Evolutionary conservation across 176 grass and related monocot genomes (phyloP).

Genomic region (Ananas comosus): DNA sequence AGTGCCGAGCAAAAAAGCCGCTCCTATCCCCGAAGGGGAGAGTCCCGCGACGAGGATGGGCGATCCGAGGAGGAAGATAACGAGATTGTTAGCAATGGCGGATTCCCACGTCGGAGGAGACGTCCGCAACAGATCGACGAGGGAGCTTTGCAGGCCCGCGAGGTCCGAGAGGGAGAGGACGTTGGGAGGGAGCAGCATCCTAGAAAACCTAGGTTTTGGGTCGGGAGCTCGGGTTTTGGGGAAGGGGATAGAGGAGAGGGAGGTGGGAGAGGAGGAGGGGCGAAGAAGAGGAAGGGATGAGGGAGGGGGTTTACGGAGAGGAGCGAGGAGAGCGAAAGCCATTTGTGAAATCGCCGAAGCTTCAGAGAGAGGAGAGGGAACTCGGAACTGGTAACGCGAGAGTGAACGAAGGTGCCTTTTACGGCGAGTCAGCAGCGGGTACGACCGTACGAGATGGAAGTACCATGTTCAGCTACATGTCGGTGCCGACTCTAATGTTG

Average conservation of each 20-base stretch:
- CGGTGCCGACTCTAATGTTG: no score
- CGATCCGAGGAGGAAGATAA: conserved; percentile 50
- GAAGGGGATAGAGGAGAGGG: background rate
- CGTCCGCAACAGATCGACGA: conserved; percentile 38
- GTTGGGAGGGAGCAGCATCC: background rate
- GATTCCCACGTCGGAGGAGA: conserved; percentile 67
- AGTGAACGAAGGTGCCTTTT: no score
- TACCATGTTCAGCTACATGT: no score
- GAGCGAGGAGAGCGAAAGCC: conserved; percentile 34
- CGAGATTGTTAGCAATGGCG: conserved; percentile 41
- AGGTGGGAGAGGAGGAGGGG: background rate
- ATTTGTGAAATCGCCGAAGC: conserved; percentile 16
- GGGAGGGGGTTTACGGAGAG: conserved; percentile 11
- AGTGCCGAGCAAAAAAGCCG: conserved; percentile 60
- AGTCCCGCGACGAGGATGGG: conserved; percentile 66
- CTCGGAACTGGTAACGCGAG: no score
- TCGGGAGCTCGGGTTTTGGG: background rate
- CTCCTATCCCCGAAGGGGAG: conserved; percentile 50
- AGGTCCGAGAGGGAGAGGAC: conserved; percentile 27
- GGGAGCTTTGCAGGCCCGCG: conserved; percentile 17
- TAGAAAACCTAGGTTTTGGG: conserved; percentile 4
- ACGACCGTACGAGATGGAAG: no score
- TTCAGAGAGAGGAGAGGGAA: background rate
- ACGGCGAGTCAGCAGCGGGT: no score
- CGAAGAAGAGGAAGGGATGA: conserved; percentile 14